Conservation (phyloP, 1,139 yeast genomes). For the Taphrina populina region DNA sequence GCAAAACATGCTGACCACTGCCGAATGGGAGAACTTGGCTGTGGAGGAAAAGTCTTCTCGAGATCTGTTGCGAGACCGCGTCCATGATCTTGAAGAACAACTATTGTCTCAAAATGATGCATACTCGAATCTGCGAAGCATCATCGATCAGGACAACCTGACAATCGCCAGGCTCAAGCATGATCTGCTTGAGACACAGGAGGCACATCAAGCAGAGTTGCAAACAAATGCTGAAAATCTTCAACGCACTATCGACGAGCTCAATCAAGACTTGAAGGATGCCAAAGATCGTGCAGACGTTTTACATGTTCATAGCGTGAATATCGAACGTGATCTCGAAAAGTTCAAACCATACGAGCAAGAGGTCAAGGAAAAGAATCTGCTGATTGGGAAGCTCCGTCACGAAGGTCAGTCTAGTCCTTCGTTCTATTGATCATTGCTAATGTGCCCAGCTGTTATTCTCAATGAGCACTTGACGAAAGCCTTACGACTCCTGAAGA, state of each 20-base stretch:
- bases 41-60: slow-evolving; percentile 44
- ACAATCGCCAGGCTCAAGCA: slow-evolving; percentile 41
- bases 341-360: slow-evolving; percentile 48
- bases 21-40: slow-evolving; percentile 48
- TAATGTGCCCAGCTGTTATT: slow-evolving; percentile 55
- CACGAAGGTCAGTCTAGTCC: slow-evolving; percentile 58
- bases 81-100: slow-evolving; percentile 54
- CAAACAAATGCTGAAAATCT: slow-evolving; percentile 43
- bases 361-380: slow-evolving; percentile 68
- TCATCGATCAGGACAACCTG: slow-evolving; percentile 37
- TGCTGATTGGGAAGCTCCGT: slow-evolving; percentile 81
- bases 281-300: slow-evolving; percentile 40
- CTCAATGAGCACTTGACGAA: slow-evolving; percentile 90
- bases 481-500: slow-evolving; percentile 77
- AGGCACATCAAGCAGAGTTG: slow-evolving; percentile 47
- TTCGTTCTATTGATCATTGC: not conserved
- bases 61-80: slow-evolving; percentile 43
- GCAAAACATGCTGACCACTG: slow-evolving; percentile 48
- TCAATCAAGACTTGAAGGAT: slow-evolving; percentile 40
- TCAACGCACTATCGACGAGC: slow-evolving; percentile 41
- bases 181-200: slow-evolving; percentile 46
- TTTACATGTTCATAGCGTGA: slow-evolving; percentile 41
- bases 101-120: slow-evolving; percentile 42
- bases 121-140: slow-evolving; percentile 38
- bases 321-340: slow-evolving; percentile 42